A percentile compares a stretch with the other conserved stretches of the same genome.
Evolutionary conservation across 106 monocot genomes (phyloP).

Genomic region (Dendrobium huoshanense): DNA sequence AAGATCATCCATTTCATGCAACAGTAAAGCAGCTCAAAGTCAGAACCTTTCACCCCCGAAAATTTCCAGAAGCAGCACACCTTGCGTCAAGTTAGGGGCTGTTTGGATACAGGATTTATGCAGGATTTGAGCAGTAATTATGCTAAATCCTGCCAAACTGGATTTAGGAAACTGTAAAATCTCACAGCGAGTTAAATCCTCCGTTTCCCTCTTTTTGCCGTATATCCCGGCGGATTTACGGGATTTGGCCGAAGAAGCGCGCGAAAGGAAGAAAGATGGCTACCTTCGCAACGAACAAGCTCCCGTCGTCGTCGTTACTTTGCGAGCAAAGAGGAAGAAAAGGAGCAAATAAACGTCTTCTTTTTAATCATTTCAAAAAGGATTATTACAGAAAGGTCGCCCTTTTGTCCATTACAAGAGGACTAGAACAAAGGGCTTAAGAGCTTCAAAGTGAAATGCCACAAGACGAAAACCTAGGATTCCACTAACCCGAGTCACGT

Average conservation of each 20-base stretch:
- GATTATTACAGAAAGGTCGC: not conserved
- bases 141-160: too few species aligned
- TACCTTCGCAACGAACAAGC: too few species aligned
- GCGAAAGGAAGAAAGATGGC: too few species aligned
- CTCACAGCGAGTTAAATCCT: too few species aligned
- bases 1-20: conserved; percentile 6
- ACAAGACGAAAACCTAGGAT: not conserved
- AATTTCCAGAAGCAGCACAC: not conserved
- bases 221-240: too few species aligned
- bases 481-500: not conserved
- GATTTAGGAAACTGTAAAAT: too few species aligned
- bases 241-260: too few species aligned
- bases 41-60: not conserved
- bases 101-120: not conserved
- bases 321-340: not conserved
- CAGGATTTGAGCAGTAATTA: not conserved
- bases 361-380: not conserved
- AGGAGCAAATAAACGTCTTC: not conserved
- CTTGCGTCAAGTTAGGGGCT: not conserved
- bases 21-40: not conserved
- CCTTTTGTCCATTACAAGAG: not conserved
- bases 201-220: too few species aligned
- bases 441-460: not conserved
- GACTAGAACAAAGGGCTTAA: not conserved
- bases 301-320: too few species aligned